Evolutionary conservation across 1,284 basidiomycete genomes (phyloP).

Genomic region (Veloporphyrellus conicus): DNA sequence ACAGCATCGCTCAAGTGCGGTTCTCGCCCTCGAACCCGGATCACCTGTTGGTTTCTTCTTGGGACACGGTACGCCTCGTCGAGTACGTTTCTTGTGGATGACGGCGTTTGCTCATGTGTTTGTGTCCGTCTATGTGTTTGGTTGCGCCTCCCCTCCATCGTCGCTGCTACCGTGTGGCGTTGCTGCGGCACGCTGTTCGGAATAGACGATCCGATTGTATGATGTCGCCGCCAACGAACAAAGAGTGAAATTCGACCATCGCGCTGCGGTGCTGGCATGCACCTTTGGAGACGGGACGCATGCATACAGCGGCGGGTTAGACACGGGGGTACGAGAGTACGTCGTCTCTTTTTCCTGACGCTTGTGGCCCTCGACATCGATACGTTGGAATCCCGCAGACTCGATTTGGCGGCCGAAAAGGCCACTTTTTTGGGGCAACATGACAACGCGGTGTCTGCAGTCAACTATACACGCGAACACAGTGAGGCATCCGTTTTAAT

Average conservation of each 20-base stretch:
- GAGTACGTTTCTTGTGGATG: conserved; percentile 1
- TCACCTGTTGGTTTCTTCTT: conserved; percentile 75
- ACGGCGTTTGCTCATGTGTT: not conserved
- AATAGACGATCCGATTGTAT: conserved; percentile 70
- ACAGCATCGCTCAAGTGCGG: conserved; percentile 75
- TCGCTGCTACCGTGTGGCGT: too few species aligned
- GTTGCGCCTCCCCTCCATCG: too few species aligned
- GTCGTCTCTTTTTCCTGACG: conserved; percentile 22
- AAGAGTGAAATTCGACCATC: conserved; percentile 73
- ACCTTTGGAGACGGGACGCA: conserved; percentile 58
- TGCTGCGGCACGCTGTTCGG: too few species aligned
- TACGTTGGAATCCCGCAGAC: conserved; percentile 24
- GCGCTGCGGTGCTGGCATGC: conserved; percentile 68
- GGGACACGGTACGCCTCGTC: conserved; percentile 73
- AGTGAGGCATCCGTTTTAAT: conserved; percentile 38
- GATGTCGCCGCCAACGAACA: conserved; percentile 61
- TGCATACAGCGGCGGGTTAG: conserved; percentile 72
- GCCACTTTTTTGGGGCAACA: conserved; percentile 65
- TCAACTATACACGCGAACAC: conserved; percentile 52
- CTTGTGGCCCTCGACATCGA: not conserved
- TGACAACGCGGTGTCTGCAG: conserved; percentile 58
- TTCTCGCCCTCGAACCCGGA: conserved; percentile 80
- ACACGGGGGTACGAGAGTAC: conserved; percentile 69
- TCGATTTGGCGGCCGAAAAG: conserved; percentile 62
- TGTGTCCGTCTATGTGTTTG: not conserved